Conservation (phyloP, 2,329 filamentous ascomycete genomes). For the Arthroderma uncinatum region DNA sequence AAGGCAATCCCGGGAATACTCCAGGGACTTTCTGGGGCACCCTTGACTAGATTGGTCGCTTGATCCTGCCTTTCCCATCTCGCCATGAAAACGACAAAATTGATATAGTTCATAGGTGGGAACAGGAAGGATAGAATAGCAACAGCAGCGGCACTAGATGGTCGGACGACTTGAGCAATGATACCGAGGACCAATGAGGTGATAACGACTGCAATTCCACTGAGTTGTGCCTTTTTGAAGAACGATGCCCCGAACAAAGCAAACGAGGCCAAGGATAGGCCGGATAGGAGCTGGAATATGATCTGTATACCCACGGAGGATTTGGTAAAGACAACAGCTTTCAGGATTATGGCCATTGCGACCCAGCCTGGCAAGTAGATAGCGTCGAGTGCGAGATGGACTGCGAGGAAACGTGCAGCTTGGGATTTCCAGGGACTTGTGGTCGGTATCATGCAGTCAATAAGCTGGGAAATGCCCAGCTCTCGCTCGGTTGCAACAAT, state of each 20-base stretch:
- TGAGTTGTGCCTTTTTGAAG: constrained; percentile 79
- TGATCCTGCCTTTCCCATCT: constrained; percentile 57
- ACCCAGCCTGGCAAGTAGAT: constrained; percentile 79
- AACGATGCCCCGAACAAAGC: constrained; percentile 71
- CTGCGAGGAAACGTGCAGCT: constrained; percentile 62
- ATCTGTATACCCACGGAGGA: constrained; percentile 56
- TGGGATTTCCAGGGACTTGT: constrained; percentile 63
- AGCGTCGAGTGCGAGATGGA: constrained; percentile 68
- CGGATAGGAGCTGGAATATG: constrained; percentile 63
- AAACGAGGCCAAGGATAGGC: constrained; percentile 65
- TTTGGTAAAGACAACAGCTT: constrained; percentile 51
- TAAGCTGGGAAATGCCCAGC: constrained; percentile 72
- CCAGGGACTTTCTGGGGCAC: constrained; percentile 56
- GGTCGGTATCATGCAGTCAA: constrained; percentile 86
- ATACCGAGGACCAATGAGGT: constrained; percentile 65
- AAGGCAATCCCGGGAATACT: constrained; percentile 61
- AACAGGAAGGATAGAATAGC: constrained; percentile 65
- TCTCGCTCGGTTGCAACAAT: constrained; percentile 79
- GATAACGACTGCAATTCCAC: constrained; percentile 68
- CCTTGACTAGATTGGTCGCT: constrained; percentile 50
- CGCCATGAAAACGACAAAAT: constrained; percentile 64
- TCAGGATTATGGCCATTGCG: constrained; percentile 53
- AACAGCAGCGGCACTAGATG: constrained; percentile 48
- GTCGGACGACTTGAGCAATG: constrained; percentile 61
- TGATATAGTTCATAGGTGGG: constrained; percentile 77